Conservation (phyloP, 257 asterid species). For the Lantana camara region DNA sequence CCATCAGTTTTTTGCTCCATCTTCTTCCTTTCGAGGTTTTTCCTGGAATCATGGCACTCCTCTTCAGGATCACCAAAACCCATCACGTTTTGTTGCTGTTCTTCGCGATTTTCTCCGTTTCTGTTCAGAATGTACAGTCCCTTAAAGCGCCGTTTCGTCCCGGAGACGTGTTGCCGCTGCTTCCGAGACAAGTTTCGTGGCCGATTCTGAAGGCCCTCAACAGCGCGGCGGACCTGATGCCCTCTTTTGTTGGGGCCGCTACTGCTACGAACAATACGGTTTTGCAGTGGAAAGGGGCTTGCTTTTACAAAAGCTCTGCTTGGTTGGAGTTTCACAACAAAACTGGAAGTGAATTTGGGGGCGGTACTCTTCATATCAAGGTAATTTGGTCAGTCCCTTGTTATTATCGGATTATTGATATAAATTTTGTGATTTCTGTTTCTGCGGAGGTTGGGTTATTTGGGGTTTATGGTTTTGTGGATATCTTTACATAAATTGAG, state of each 20-base stretch:
- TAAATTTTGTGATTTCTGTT: neutral
- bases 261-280: slow-evolving; percentile 32
- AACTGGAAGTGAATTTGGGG: slow-evolving; percentile 65
- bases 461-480: slow-evolving; percentile 10
- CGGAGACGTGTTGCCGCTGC: slow-evolving; percentile 60
- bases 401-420: slow-evolving; percentile 6
- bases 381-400: slow-evolving; percentile 36
- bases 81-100: slow-evolving; percentile 26
- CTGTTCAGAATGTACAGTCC: slow-evolving; percentile 35
- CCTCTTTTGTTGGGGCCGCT: slow-evolving; percentile 78
- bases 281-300: slow-evolving; percentile 81
- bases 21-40: too few species aligned
- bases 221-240: slow-evolving; percentile 76
- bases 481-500: slow-evolving; percentile 1
- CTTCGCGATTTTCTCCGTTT: slow-evolving; percentile 31
- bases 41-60: slow-evolving; percentile 29
- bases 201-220: slow-evolving; percentile 57
- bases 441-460: slow-evolving; percentile 13
- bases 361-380: slow-evolving; percentile 90
- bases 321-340: slow-evolving; percentile 83
- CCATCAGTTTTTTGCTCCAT: too few species aligned
- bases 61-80: slow-evolving; percentile 28
- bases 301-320: slow-evolving; percentile 72
- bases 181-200: slow-evolving; percentile 77
- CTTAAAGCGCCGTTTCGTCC: slow-evolving; percentile 54